Evolutionary conservation across 2,329 filamentous ascomycete species (phyloP), one percentile per base, ranked within the genome.

Genomic region (Xylaria polymorpha): DNA sequence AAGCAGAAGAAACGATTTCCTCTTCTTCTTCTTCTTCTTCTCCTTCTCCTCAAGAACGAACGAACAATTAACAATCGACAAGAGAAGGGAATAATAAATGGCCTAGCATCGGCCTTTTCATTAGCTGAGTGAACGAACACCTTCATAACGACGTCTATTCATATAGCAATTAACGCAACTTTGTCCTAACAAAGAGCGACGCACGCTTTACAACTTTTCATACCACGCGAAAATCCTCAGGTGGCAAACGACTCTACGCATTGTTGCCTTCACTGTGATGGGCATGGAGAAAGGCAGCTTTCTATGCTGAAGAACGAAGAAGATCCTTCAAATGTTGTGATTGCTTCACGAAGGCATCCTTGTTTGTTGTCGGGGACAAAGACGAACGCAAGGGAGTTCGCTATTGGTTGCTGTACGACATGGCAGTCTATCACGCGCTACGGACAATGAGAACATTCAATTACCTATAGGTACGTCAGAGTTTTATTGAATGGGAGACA

Each of bases 161-260:
- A 58, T 55, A 65, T 51, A 39, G 7, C 18, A 69, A 39, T 35
- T 29, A 12, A 22, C 4, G 25, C 2, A 8, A 73, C 69, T 73
- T 75, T 75, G 71, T 75, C 25, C 64, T 32, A 44, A 74, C 73
- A 73, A 75, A 75, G 72, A 12, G 22, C 18, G 25, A 32, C 58
- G 46, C 44, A 29, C 6, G 9, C 9, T 3, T 22, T n/a, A 22
- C 29, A 0, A 20, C n/a, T 32, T 12, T 35, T 20, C 32, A 18
- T 14, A n/a, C 32, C 0, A 15, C 10, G 22, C n/a, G 25, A 51
- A 41, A 35, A 18, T 55, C 32, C 32, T 8, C 22, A 7, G 12
- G 48, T 51, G 48, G 48, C 48, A 12, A 51, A 51, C 15, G 15
- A 25, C 12, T 50, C 22, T 9, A 29, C 46, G 46, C 46, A 51